Evolutionary conservation across 2,329 filamentous ascomycete genomes (phyloP).

Genomic region (Paracorniculantispora psalliotae): DNA sequence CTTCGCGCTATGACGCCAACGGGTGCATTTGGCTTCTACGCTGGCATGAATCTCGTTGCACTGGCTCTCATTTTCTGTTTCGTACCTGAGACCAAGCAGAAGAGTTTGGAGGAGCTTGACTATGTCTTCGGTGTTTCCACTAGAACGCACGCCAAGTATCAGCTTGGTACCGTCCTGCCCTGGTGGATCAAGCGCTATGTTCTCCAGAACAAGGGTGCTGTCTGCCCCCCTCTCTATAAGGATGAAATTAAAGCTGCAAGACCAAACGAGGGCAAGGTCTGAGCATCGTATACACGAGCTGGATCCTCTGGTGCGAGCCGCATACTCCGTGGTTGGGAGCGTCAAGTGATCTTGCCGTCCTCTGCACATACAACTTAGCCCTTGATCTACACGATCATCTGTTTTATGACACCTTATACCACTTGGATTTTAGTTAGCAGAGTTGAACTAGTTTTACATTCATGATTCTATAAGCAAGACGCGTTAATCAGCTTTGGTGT

Average conservation of each 20-base stretch:
- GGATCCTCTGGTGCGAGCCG: no score
- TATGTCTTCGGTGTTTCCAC: slow-evolving; percentile 34
- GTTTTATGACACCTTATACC: not conserved
- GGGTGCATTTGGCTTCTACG: slow-evolving; percentile 49
- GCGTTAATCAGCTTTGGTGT: not conserved
- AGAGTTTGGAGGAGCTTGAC: slow-evolving; percentile 32
- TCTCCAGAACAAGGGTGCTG: not conserved
- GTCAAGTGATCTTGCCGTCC: not conserved
- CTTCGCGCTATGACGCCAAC: slow-evolving; percentile 28
- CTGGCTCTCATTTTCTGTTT: slow-evolving; percentile 60
- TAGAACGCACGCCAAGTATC: slow-evolving; percentile 28
- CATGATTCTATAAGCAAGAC: not conserved
- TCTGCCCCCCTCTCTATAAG: slow-evolving; percentile 6
- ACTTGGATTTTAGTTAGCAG: not conserved
- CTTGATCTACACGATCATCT: not conserved
- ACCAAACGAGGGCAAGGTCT: slow-evolving; percentile 5
- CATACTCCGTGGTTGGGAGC: no score
- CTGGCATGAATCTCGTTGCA: slow-evolving; percentile 53
- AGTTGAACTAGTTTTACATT: not conserved
- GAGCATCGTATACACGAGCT: not conserved
- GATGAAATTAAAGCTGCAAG: not conserved
- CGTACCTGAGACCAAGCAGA: slow-evolving; percentile 48
- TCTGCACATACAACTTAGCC: not conserved
- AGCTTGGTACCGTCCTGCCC: slow-evolving; percentile 28
- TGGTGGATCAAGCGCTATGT: slow-evolving; percentile 29